phyloP scores from a whole-genome alignment of 2,329 filamentous ascomycete species.

The Xylaria sp. region DNA sequence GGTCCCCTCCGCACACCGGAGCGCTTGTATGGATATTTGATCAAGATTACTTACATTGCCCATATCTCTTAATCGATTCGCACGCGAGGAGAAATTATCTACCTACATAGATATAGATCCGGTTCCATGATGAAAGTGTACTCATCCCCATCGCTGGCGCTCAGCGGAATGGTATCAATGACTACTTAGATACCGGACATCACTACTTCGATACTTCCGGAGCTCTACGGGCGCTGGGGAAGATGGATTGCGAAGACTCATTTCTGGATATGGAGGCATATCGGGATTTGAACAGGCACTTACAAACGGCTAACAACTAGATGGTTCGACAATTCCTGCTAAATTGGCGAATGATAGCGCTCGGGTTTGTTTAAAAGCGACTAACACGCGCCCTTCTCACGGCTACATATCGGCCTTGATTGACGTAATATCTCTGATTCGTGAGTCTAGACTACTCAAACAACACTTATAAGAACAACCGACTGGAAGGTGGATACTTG shows the following conservation, averaged over 20 bases:
- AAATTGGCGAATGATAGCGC: conserved; percentile 4
- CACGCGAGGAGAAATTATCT: background rate
- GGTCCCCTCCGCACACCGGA: background rate
- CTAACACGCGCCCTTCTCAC: conserved; percentile 21
- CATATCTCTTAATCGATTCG: background rate
- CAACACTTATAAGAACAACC: conserved; percentile 9
- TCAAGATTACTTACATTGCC: too few relatives aligned
- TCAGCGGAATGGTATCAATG: background rate
- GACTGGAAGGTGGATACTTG: background rate
- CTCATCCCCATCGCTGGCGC: too few relatives aligned
- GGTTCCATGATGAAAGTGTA: too few relatives aligned
- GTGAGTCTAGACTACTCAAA: background rate
- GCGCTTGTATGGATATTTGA: background rate
- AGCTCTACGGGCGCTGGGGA: background rate
- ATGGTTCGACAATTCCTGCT: background rate
- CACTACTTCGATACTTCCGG: background rate
- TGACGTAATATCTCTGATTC: conserved; percentile 4
- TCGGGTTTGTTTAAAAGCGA: conserved; percentile 5
- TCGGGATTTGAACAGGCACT: background rate
- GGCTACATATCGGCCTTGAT: conserved; percentile 13
- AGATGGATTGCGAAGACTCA: background rate
- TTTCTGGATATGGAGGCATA: background rate
- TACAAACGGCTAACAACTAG: background rate
- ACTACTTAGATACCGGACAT: background rate
- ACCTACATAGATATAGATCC: background rate